These are phyloP conservation scores for Chlorella sp. DNA, from an alignment of 139 green algal species.

Conservation along the genomic window DNA sequence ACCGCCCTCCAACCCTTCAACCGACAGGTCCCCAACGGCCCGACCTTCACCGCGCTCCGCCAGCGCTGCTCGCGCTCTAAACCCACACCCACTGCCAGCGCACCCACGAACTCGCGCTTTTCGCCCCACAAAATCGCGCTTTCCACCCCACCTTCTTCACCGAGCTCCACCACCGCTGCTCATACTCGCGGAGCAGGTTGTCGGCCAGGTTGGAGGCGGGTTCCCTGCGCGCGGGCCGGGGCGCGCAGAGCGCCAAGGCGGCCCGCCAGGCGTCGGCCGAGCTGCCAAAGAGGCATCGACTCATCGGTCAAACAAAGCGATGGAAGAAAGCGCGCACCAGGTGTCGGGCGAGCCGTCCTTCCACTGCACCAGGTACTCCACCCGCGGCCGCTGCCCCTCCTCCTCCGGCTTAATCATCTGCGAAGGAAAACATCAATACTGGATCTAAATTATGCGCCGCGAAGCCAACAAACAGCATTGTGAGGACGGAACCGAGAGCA, in stretches of 20 bases:
- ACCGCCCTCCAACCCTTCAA: too few species aligned
- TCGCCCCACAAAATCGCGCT: too few species aligned
- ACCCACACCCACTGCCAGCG: too few species aligned
- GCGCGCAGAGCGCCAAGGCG: background rate
- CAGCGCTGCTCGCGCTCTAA: too few species aligned
- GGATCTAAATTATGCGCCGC: too few species aligned
- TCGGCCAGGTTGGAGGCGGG: conserved; percentile 72
- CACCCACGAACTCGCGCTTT: too few species aligned
- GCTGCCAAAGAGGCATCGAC: background rate
- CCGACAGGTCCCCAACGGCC: too few species aligned
- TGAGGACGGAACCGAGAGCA: too few species aligned
- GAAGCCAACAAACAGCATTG: too few species aligned
- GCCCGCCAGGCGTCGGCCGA: background rate
- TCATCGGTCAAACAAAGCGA: background rate
- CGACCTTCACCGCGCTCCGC: too few species aligned
- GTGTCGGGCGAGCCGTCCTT: conserved; percentile 58
- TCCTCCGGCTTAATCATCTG: too few species aligned
- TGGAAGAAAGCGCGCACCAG: conserved; percentile 36
- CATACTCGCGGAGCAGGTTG: conserved; percentile 84
- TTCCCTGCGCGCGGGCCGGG: conserved; percentile 59
- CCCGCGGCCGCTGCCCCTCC: conserved; percentile 46
- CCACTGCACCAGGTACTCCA: conserved; percentile 83
- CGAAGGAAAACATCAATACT: too few species aligned
- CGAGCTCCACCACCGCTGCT: conserved; percentile 82
- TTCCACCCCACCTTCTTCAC: conserved; percentile 64